Evolutionary conservation across 176 grass and related monocot genomes (phyloP), one percentile per base, ranked within the genome.

Genomic region (Oropetium thomaeum): DNA sequence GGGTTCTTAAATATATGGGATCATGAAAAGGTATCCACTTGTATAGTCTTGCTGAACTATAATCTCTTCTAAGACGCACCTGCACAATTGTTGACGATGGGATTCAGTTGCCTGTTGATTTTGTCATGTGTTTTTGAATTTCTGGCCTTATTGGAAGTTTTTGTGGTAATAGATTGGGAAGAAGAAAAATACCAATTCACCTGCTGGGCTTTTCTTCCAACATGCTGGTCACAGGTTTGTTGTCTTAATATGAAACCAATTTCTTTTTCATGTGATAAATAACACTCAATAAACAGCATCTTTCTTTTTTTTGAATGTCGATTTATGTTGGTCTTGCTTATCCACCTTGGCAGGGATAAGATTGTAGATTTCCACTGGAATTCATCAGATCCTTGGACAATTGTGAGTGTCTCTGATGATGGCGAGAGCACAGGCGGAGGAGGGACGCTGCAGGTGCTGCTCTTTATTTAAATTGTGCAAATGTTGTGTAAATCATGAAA

Each of bases 331-430:
- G 74, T 71, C 26, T 7, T 54, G 6, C 33, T 69, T 69, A n/a
- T 70, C 67, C 54, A 49, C 35, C 1, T 80, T 73, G 64, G 53
- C 80, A 99, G 96, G 82, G 87, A 86, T 58, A 84, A 90, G 76
- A 87, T 99, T 7, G 87, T 95, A 69, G 92, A 95, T 80, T 99
- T 99, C 65, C 96, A 95, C 76, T 99, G 92, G 92, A 95, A 99
- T 71, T 87, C 89, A 32, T 83, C 68, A 33, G 96, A 95, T 86
- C 91, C 91, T 78, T 99, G 96, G 96, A 95, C 96, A 58, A 99
- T 95, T 63, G 92, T 92, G 17, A 92, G 96, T 58, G 96, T 99
- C 7, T 96, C 96, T 82, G 96, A 99, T 80, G 96, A 96, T 44
- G 89, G 96, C 69, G 96, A 95, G 79, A 96, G 96, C 70, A 99